Evolutionary conservation across 371 early-diverging fungal species (phyloP).

Genomic region (Lichtheimia corymbifera): DNA sequence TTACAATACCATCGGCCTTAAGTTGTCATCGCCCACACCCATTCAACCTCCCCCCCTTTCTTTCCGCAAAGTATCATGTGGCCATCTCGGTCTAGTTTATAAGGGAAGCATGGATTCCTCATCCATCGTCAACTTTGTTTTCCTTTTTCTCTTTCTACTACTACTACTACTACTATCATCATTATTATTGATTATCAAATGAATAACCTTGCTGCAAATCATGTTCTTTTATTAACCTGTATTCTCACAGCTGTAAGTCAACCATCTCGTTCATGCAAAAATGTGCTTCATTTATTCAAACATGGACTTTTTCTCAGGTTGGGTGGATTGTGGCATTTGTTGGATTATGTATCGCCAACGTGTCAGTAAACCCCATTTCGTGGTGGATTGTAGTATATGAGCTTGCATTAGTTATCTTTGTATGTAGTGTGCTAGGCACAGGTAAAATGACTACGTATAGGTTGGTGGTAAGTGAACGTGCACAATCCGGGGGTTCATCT

Average conservation of each 20-base stretch:
- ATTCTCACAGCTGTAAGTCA: slow-evolving; percentile 7
- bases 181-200: not conserved
- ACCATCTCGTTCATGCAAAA: not conserved
- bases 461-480: slow-evolving; percentile 21
- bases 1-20: too few relatives aligned
- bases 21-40: too few relatives aligned
- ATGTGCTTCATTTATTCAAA: not conserved
- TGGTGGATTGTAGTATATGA: slow-evolving; percentile 43
- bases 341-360: slow-evolving; percentile 34
- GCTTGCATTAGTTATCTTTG: slow-evolving; percentile 22
- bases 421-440: slow-evolving; percentile 27
- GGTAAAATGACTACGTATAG: slow-evolving; percentile 21
- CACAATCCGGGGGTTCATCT: too few relatives aligned
- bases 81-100: too few relatives aligned
- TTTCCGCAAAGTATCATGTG: too few relatives aligned
- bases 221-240: slow-evolving; percentile 6
- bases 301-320: slow-evolving; percentile 17
- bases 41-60: too few relatives aligned
- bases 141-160: slow-evolving; percentile 7
- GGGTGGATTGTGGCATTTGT: slow-evolving; percentile 44
- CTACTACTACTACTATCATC: too few relatives aligned
- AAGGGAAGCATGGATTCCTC: not conserved
- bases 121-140: not conserved
- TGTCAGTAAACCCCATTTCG: slow-evolving; percentile 19
- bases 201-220: slow-evolving; percentile 10